phyloP scores from a whole-genome alignment of 805 yeast species.

The Metschnikowia colocasiae region DNA sequence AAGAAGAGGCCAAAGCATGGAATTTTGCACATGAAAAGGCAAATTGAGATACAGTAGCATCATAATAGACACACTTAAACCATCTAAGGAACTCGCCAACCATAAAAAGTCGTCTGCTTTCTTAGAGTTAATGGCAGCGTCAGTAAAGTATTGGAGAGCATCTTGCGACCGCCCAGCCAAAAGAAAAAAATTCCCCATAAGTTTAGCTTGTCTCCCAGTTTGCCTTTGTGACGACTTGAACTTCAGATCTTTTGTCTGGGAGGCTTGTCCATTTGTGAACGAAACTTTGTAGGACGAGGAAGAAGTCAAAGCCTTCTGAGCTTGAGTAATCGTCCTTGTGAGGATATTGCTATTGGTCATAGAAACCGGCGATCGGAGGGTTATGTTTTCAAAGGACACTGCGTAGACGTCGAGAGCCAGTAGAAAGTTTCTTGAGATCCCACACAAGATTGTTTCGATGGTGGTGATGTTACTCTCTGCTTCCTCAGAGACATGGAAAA shows the following conservation, averaged over 20 bases:
- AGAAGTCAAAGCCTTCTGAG: conserved; percentile 42
- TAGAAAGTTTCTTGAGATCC: conserved; percentile 61
- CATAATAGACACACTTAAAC: conserved; percentile 63
- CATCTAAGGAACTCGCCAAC: conserved; percentile 87
- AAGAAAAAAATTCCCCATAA: conserved; percentile 71
- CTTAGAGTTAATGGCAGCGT: conserved; percentile 58
- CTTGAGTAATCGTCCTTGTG: conserved; percentile 36
- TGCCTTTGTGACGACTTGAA: conserved; percentile 42
- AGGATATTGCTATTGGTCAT: conserved; percentile 48
- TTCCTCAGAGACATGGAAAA: conserved; percentile 26
- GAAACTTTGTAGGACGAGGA: conserved; percentile 37
- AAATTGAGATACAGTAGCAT: conserved; percentile 55
- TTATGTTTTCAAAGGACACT: conserved; percentile 70
- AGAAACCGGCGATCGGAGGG: conserved; percentile 78
- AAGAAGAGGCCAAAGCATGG: conserved; percentile 31
- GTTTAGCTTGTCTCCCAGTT: conserved; percentile 71
- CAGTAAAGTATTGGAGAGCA: conserved; percentile 72
- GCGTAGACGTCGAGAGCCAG: conserved; percentile 64
- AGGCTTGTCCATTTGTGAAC: conserved; percentile 17
- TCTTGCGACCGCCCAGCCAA: conserved; percentile 74
- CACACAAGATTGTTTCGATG: conserved; percentile 68
- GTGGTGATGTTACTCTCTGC: conserved; percentile 26
- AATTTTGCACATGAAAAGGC: conserved; percentile 46
- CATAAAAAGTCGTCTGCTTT: conserved; percentile 73
- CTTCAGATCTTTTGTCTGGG: conserved; percentile 23